Evolutionary conservation across 2,329 filamentous ascomycete species (phyloP), one percentile per base, ranked within the genome.

Genomic region (Lachnellula hyalina): DNA sequence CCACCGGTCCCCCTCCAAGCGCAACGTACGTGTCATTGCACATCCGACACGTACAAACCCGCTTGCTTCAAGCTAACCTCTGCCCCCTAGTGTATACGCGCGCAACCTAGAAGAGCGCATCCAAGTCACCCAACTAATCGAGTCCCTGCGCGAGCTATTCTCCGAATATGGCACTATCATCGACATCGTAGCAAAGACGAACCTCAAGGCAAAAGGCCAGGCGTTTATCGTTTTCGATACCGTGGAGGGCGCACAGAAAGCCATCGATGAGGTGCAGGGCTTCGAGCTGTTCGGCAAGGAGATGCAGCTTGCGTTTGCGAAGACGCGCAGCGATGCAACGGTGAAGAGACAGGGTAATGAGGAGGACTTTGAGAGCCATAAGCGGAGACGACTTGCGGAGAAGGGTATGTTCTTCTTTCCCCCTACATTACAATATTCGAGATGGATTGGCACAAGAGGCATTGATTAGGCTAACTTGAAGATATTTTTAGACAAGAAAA

Each of bases 201-300:
- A 95, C 71, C 73, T 97, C 32, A 92, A 89, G 70, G 89, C 90
- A 44, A 96, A 95, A 71, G 94, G 94, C 12, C 94, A 99, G 74
- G 94, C 94, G 0, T 99, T 99, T 69, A 75, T 99, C 49, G 91
- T 97, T 46, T 97, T 91, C 70, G 90, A 95, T 65, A 81, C 78
- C 58, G 76, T 86, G n/a, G 87, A 91, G 53, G 83, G 85, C n/a
- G 92, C 92, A 3, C 77, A 81, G 51, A 81, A 84, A 60, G 93
- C 94, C 17, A 87, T 96, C 59, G 89, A 96, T 50, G 90, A 96
- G 64, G 79, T 95, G 59, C 88, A 96, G 66, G 93, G 90, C 8
- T 99, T 99, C 71, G 89, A 95, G 64, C 75, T 99, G 4, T 96
- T 96, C 66, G 90, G 89, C 49, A 96, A 96, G 74, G 86, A 88